Evolutionary conservation across 768 basidiomycete genomes (phyloP).

Genomic region (Phanerodontia chrysosporium): DNA sequence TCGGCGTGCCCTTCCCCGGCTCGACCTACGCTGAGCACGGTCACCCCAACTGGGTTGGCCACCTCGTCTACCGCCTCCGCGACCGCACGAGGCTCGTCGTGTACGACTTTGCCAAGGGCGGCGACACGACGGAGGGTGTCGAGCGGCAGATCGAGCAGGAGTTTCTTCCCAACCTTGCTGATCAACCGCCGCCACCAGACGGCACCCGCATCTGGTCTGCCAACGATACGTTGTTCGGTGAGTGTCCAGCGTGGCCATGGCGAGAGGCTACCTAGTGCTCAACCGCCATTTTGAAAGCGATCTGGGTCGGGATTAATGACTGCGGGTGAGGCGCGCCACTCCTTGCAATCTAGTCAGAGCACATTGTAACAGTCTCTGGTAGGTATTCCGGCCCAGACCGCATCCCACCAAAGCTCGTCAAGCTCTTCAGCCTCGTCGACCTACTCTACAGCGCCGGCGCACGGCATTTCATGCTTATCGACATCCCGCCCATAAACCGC

Average conservation of each 20-base stretch:
- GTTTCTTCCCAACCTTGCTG: neutral
- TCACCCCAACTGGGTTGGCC: conserved; percentile 60
- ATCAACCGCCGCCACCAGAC: too few relatives aligned
- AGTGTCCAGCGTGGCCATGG: neutral
- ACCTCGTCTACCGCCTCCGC: conserved; percentile 34
- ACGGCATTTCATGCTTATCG: conserved; percentile 53
- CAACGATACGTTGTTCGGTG: conserved; percentile 24
- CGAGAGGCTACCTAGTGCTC: too few relatives aligned
- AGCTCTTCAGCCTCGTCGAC: conserved; percentile 43
- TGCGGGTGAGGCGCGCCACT: conserved; percentile 38
- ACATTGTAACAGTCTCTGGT: neutral
- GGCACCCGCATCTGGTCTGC: too few relatives aligned
- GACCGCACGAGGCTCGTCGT: conserved; percentile 36
- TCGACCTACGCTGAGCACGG: conserved; percentile 41
- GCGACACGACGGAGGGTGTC: conserved; percentile 41
- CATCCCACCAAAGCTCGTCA: conserved; percentile 5
- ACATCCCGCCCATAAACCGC: conserved; percentile 51
- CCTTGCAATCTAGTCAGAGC: conserved; percentile 5
- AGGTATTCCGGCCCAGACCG: neutral
- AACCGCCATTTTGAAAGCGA: conserved; percentile 34
- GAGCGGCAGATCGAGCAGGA: neutral
- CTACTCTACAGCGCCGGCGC: conserved; percentile 41
- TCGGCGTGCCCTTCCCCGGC: conserved; percentile 50
- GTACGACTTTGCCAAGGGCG: conserved; percentile 55
- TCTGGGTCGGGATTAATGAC: conserved; percentile 69